These are phyloP conservation scores for Excoecaria agallocha DNA, from an alignment of 345 rosid species.

Conservation along the genomic window DNA sequence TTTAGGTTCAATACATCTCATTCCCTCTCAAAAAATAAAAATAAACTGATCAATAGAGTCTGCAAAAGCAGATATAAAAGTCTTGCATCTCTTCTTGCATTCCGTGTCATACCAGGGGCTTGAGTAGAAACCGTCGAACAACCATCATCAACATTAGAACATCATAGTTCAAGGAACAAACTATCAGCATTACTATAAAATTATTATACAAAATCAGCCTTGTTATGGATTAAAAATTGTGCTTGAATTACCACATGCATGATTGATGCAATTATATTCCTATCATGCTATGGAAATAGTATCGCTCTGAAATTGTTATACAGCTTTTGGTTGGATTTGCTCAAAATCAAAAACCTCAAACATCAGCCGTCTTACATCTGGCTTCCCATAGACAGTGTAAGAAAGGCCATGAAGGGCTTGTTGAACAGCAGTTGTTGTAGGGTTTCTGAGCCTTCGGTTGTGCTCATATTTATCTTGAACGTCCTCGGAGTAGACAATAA, in stretches of 20 bases:
- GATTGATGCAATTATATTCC: not conserved
- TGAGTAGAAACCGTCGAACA: not conserved
- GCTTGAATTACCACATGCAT: not conserved
- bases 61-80: too few relatives aligned
- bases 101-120: too few relatives aligned
- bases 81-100: too few relatives aligned
- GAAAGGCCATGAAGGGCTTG: slow-evolving; percentile 93
- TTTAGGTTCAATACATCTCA: too few relatives aligned
- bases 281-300: not conserved
- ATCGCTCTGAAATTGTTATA: slow-evolving; percentile 28
- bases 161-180: not conserved
- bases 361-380: slow-evolving; percentile 89
- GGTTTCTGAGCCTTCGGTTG: slow-evolving; percentile 77
- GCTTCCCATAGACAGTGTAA: slow-evolving; percentile 75
- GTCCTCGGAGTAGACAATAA: slow-evolving; percentile 58
- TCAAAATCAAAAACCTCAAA: slow-evolving; percentile 95
- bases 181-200: not conserved
- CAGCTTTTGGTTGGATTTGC: slow-evolving; percentile 80
- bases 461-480: slow-evolving; percentile 75
- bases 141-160: not conserved
- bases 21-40: too few relatives aligned
- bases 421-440: slow-evolving; percentile 76
- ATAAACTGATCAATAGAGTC: too few relatives aligned
- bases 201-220: not conserved
- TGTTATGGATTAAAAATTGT: not conserved